Conservation (phyloP, 164 flowering plant species). For the Magnolia sinica region DNA sequence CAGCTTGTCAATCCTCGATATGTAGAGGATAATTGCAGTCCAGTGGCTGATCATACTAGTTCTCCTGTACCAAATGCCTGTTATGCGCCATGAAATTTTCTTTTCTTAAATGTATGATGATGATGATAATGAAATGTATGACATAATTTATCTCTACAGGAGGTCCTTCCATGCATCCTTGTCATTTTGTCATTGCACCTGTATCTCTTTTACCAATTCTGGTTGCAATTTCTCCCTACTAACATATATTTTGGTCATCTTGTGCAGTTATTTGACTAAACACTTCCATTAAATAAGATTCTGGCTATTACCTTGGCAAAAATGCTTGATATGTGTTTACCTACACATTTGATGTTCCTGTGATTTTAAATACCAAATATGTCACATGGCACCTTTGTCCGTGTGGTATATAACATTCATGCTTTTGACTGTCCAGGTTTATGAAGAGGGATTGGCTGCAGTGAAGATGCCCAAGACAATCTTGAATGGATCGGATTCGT, state of each 20-base stretch:
- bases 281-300: not conserved
- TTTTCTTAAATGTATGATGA: not conserved
- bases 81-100: not conserved
- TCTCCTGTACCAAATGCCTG: not conserved
- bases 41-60: not conserved
- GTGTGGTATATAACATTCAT: not conserved
- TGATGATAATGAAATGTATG: not conserved
- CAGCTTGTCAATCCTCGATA: not conserved
- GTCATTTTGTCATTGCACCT: not conserved
- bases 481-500: slow-evolving; percentile 45
- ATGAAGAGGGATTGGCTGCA: slow-evolving; percentile 63
- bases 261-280: not conserved
- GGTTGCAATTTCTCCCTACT: not conserved
- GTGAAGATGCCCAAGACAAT: slow-evolving; percentile 62
- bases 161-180: not conserved
- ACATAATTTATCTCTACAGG: too few relatives aligned
- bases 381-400: not conserved
- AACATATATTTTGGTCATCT: not conserved
- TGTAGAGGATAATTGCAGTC: not conserved
- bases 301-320: not conserved
- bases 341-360: not conserved
- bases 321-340: not conserved
- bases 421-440: slow-evolving; percentile 54
- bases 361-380: not conserved
- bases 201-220: not conserved